A percentile compares a stretch with the other conserved stretches of the same genome.
Conservation (phyloP, 2,329 filamentous ascomycete species). For the Onygenales sp. region DNA sequence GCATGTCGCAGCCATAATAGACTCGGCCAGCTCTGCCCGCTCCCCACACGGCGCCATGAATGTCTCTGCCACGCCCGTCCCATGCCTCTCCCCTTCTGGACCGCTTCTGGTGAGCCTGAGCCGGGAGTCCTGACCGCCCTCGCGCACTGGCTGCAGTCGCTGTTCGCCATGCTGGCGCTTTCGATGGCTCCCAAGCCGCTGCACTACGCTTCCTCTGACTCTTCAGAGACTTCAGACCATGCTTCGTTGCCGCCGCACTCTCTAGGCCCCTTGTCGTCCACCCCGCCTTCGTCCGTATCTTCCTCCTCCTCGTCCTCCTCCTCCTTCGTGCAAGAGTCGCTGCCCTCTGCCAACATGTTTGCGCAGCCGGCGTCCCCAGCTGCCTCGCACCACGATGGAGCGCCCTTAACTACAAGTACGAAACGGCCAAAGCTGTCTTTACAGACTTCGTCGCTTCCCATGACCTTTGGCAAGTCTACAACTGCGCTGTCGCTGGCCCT, state of each 20-base stretch:
- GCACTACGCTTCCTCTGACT: slow-evolving; percentile 1
- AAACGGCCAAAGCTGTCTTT: slow-evolving; percentile 51
- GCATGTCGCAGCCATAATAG: neutral
- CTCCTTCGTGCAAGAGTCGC: neutral
- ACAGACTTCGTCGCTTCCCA: slow-evolving; percentile 43
- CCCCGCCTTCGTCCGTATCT: neutral
- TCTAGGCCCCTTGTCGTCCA: neutral
- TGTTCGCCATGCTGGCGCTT: slow-evolving; percentile 4
- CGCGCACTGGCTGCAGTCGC: neutral
- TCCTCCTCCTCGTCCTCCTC: neutral
- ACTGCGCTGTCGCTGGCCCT: slow-evolving; percentile 45
- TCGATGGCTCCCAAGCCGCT: neutral
- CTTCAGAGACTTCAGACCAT: neutral
- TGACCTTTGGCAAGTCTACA: slow-evolving; percentile 46
- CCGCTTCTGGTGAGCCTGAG: neutral
- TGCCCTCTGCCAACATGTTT: neutral
- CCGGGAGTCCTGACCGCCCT: neutral
- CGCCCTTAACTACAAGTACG: slow-evolving; percentile 9
- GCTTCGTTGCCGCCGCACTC: neutral
- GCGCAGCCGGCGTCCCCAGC: neutral
- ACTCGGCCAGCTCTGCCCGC: slow-evolving; percentile 9
- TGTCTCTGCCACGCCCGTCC: neutral
- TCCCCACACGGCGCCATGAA: slow-evolving; percentile 4
- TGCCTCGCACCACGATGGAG: neutral
- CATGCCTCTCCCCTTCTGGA: neutral